Evolutionary conservation across 2,329 filamentous ascomycete genomes (phyloP).

Genomic region (Nemania sp.): DNA sequence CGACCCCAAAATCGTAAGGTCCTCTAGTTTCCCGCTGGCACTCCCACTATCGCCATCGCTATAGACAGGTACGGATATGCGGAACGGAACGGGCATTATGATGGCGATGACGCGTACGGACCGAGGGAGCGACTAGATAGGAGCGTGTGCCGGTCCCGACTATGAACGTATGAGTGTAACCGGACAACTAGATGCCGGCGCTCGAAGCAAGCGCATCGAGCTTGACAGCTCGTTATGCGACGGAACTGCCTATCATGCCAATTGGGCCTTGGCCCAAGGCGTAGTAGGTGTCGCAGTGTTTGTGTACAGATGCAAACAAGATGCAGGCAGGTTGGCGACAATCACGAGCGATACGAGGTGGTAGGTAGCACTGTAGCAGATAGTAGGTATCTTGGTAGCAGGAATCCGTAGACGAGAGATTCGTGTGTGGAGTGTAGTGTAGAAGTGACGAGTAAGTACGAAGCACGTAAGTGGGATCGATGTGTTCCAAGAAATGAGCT

Average conservation of each 20-base stretch:
- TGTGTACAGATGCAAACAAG: too few relatives aligned
- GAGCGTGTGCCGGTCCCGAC: neutral
- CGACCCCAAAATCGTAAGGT: constrained; percentile 6
- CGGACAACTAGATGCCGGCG: constrained; percentile 4
- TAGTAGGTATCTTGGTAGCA: too few relatives aligned
- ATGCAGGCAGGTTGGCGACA: too few relatives aligned
- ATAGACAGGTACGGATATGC: constrained; percentile 30
- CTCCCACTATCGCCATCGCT: constrained; percentile 1
- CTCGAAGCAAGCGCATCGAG: constrained; percentile 12
- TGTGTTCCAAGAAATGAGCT: too few relatives aligned
- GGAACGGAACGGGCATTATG: constrained; percentile 33
- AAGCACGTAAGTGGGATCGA: too few relatives aligned
- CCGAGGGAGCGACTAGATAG: constrained; percentile 29
- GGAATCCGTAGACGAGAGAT: too few relatives aligned
- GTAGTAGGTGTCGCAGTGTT: constrained; percentile 1
- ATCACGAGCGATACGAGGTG: too few relatives aligned
- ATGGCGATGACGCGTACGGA: constrained; percentile 4
- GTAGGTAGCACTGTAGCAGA: too few relatives aligned
- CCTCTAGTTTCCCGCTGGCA: too few relatives aligned
- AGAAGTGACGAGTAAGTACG: too few relatives aligned
- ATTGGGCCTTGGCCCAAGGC: constrained; percentile 17
- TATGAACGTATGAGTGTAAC: neutral
- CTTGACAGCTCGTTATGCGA: constrained; percentile 1
- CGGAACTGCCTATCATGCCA: constrained; percentile 5
- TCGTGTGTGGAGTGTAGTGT: too few relatives aligned